A percentile compares a stretch with the other conserved stretches of the same genome.
Conservation (phyloP, 805 yeast species). For the Pichia gijzeniarum region DNA sequence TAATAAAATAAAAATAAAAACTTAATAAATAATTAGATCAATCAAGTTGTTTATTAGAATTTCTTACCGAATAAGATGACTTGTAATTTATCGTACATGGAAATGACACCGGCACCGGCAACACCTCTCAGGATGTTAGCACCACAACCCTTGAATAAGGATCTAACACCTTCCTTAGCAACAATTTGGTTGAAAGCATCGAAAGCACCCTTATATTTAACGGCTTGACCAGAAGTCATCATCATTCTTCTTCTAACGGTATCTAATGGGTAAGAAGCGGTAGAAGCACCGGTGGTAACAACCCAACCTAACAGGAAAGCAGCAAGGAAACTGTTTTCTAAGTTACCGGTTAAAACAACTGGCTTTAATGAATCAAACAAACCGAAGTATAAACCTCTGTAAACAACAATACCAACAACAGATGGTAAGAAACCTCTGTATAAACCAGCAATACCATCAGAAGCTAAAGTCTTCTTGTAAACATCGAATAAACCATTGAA, state of each 20-base stretch:
- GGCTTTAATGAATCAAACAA: constrained; percentile 95
- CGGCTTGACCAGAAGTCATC: constrained; percentile 99
- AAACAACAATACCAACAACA: constrained; percentile 93
- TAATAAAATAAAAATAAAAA: neutral
- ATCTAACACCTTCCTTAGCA: constrained; percentile 89
- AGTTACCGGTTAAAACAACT: constrained; percentile 85
- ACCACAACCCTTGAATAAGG: constrained; percentile 98
- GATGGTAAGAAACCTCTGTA: constrained; percentile 99
- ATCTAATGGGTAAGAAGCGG: constrained; percentile 98
- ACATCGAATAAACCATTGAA: constrained; percentile 96
- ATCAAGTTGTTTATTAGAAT: constrained; percentile 51
- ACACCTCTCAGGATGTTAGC: constrained; percentile 99
- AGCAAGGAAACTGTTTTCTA: constrained; percentile 92
- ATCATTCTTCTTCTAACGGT: constrained; percentile 99
- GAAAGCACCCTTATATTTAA: constrained; percentile 90
- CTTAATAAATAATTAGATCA: neutral
- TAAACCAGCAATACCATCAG: constrained; percentile 97
- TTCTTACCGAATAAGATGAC: constrained; percentile 93
- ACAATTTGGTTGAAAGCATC: constrained; percentile 89
- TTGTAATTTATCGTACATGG: constrained; percentile 96
- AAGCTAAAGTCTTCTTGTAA: constrained; percentile 88
- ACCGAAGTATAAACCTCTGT: constrained; percentile 99
- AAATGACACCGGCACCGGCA: constrained; percentile 99
- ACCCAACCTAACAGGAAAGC: constrained; percentile 96
- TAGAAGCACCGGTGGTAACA: constrained; percentile 97